Conservation (phyloP, 176 grass and related monocot species). For the Oryza rufipogon region DNA sequence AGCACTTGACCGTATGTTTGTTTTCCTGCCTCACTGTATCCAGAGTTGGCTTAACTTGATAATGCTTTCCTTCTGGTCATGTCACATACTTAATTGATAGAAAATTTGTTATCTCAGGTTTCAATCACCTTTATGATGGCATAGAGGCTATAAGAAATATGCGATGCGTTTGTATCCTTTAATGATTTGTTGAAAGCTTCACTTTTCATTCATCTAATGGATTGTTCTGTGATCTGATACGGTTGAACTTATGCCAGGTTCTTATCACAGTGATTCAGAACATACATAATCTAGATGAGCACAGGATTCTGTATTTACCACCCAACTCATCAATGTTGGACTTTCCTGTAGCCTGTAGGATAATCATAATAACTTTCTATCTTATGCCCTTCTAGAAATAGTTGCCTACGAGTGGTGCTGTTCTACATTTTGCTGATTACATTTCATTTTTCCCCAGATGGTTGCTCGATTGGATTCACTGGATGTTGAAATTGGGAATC, state of each 20-base stretch:
- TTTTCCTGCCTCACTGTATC: not conserved
- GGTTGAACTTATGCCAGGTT: not conserved
- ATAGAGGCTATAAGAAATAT: not conserved
- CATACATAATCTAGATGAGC: not conserved
- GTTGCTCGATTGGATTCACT: conserved; percentile 39
- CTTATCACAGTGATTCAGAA: not conserved
- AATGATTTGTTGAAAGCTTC: conserved; percentile 1
- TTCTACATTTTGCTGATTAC: not conserved
- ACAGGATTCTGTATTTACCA: not conserved
- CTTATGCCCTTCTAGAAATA: not conserved
- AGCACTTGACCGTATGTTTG: not conserved
- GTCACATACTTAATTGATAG: not conserved
- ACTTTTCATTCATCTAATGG: not conserved
- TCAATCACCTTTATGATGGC: not conserved
- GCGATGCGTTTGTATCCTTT: not conserved
- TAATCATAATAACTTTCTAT: conserved; percentile 17
- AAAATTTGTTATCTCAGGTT: conserved; percentile 5
- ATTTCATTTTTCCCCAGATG: conserved; percentile 45
- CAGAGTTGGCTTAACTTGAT: conserved; percentile 6
- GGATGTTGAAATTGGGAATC: conserved; percentile 53
- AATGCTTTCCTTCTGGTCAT: not conserved
- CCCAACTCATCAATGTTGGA: not conserved
- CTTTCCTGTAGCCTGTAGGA: not conserved
- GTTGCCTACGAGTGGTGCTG: not conserved
- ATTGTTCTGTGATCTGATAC: conserved; percentile 20